Percentiles rank a stretch among this genome's conserved stretches.
phyloP scores from a whole-genome alignment of 257 asterid genomes.

The Parsonsia alboflavescens region DNA sequence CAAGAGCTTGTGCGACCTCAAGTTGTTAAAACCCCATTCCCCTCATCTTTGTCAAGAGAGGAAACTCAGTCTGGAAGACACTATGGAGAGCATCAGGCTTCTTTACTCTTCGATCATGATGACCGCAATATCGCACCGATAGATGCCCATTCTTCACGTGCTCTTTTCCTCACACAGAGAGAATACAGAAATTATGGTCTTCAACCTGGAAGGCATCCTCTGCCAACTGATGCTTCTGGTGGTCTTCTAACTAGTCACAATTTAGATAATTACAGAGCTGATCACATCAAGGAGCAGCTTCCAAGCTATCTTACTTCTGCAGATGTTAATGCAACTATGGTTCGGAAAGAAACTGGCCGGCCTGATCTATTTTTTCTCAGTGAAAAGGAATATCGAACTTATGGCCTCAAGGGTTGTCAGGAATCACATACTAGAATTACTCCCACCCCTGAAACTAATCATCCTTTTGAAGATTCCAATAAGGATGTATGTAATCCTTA shows the following conservation, averaged over 20 bases:
- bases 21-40: constrained; percentile 10
- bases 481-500: constrained; percentile 38
- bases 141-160: constrained; percentile 22
- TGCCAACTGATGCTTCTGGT: constrained; percentile 29
- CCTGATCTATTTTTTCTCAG: constrained; percentile 32
- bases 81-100: constrained; percentile 20
- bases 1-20: constrained; percentile 22
- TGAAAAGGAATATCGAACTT: constrained; percentile 52
- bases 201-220: constrained; percentile 35
- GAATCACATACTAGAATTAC: constrained; percentile 22
- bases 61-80: constrained; percentile 24
- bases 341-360: constrained; percentile 29
- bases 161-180: constrained; percentile 56
- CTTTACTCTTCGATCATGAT: constrained; percentile 23
- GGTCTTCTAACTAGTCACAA: constrained; percentile 14
- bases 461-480: constrained; percentile 11
- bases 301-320: constrained; percentile 26
- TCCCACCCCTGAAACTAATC: constrained; percentile 21
- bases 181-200: constrained; percentile 78
- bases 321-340: constrained; percentile 23
- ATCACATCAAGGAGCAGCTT: constrained; percentile 35
- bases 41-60: constrained; percentile 21
- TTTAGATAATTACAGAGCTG: constrained; percentile 30
- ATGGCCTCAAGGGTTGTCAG: constrained; percentile 48
- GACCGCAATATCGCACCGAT: constrained; percentile 25